Percentiles rank a stretch among this genome's conserved stretches.
Evolutionary conservation across 2,329 filamentous ascomycete species (phyloP).

Genomic region (Nannizzia gypsea): DNA sequence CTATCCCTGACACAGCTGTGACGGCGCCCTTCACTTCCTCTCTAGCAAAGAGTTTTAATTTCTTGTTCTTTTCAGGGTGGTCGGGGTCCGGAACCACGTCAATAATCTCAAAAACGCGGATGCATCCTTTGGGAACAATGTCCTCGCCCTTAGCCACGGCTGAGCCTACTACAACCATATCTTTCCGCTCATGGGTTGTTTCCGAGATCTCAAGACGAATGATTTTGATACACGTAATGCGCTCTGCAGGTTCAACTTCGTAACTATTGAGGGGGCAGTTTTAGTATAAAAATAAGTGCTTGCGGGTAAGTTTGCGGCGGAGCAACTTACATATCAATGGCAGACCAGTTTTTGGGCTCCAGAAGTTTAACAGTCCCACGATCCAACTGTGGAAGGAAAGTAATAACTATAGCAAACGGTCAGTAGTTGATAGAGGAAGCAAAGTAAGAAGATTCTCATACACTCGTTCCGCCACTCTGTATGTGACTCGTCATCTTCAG

Average conservation of each 20-base stretch:
- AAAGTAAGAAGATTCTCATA: slow-evolving; percentile 6
- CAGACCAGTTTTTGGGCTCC: slow-evolving; percentile 61
- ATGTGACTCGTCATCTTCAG: slow-evolving; percentile 75
- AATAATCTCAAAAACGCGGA: slow-evolving; percentile 87
- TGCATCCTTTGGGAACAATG: slow-evolving; percentile 66
- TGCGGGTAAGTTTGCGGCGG: background rate
- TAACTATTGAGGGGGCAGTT: background rate
- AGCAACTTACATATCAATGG: slow-evolving; percentile 53
- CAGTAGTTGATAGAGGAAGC: background rate
- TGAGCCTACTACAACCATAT: slow-evolving; percentile 74
- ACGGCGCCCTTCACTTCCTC: slow-evolving; percentile 91
- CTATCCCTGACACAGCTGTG: slow-evolving; percentile 72
- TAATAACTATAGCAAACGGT: slow-evolving; percentile 30
- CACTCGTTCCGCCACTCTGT: slow-evolving; percentile 66
- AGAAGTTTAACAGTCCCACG: slow-evolving; percentile 66
- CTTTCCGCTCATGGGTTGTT: slow-evolving; percentile 71
- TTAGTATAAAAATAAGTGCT: background rate
- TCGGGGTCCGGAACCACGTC: slow-evolving; percentile 82
- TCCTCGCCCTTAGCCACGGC: slow-evolving; percentile 83
- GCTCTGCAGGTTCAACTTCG: slow-evolving; percentile 47
- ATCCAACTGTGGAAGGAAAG: slow-evolving; percentile 55
- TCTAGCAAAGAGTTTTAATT: slow-evolving; percentile 71
- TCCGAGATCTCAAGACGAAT: slow-evolving; percentile 85
- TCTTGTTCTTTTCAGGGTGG: slow-evolving; percentile 71
- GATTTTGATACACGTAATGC: slow-evolving; percentile 68